Evolutionary conservation across 2,329 filamentous ascomycete genomes (phyloP), one percentile per base, ranked within the genome.

Genomic region (Ceratocystis papillata): DNA sequence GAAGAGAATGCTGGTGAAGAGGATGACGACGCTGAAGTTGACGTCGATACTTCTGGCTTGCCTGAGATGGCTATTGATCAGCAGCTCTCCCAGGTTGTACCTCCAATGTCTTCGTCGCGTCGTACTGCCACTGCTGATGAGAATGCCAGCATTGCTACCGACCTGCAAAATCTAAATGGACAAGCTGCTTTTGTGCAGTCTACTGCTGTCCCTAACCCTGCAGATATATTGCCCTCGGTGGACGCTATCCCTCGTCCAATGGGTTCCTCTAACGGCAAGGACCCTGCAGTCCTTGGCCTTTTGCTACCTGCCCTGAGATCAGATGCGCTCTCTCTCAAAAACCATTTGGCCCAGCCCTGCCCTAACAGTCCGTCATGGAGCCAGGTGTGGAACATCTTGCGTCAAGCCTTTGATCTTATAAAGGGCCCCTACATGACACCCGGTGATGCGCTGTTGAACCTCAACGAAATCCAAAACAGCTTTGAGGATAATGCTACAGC

Each of bases 381-480:
- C 28, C 48, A 64, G 53, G 64, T 60, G 3, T 66, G 67, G 60
- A 37, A 28, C 20, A 37, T 68, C 44, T 45, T 74, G 20, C 70
- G 70, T 30, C 64, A 66, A 30, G 67, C 68, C 10, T 69, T 71
- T 22, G 67, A 74, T 8, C 53, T 67, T 17, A 70, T 73, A 37
- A 74, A 73, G 50, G 69, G 70, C 6, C 74, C 75, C 65, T 67
- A 69, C 33, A 68, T 66, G 37, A 69, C 72, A 37, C 71, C 72
- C 5, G 67, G 70, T 4, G 67, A 65, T 2, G 69, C 70, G 0
- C 73, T 77, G 59, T 70, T 77, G 28, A 71, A 76, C 69, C 70
- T 71, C 62, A 17, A 62, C 0, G 68, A 68, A 63, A 22, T 72
- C 8, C 37, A 66, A 5, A 48, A 63, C 5, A 57, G 63, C 10